Base-by-base conservation (phyloP, 1,284 basidiomycete genomes). In the Phaffia rhodozyma region DNA sequence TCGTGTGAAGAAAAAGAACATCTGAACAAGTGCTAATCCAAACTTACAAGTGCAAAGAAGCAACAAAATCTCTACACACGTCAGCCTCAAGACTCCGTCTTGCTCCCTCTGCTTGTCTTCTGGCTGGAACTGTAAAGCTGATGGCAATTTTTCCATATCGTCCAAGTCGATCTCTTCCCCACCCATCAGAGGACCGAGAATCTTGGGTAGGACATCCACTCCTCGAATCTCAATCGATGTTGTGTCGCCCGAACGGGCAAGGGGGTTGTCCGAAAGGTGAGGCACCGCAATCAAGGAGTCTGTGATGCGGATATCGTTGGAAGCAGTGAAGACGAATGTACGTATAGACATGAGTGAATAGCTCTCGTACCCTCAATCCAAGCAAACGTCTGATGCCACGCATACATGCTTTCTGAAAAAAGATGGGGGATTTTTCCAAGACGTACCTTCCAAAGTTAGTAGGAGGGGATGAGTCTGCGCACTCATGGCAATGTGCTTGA, bases 161-260 rank as follows among this genome's bases (percentile, higher is more conserved):
- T 94, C 91, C 1, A 92, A 79, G 66, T 94, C 90, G 67, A 89
- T 85, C 74, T 97, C 94, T 74, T 97, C 92, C 0, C 91, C 87
- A 5, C 93, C 93, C 67, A 93, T 92, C 2, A 99, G 80, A 0
- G 94, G 94, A 4, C 94, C 81, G 1, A 98, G 79, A 13, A 99
- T 79, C 70, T 84, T 87, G 0, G 89, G 86, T 5, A 96, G 78
- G 6, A 86, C 82, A 73, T 91, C 86, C 58, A 94, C 84, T 1
- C 90, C 90, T 9, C 87, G 84, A 1, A 86, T 88, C 18, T 74
- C 75, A 5, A 72, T 69, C n/a, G 74, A 77, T 20, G 84, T 84
- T 43, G 68, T 70, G 6, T 75, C 76, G 1, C 79, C 43, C 30
- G 60, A 52, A 7, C 13, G 38, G 13, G 38, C 13, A 3, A 62